Evolutionary conservation across 169 alveolate genomes (phyloP), one percentile per base, ranked within the genome.

Genomic region (Plasmodium inui): DNA sequence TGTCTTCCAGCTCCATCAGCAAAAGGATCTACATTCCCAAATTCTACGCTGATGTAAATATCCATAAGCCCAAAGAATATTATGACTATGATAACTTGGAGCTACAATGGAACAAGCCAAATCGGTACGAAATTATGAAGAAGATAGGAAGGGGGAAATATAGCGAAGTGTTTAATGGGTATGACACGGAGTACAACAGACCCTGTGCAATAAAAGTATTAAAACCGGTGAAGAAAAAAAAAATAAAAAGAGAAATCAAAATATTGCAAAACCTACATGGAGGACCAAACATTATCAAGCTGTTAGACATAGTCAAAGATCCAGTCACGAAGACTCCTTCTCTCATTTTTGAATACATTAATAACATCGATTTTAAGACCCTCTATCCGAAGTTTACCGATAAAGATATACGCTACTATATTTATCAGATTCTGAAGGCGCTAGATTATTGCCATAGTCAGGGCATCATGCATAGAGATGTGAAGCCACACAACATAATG

Each of bases 141-240:
- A 99, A 99, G 96, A 97, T 99, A 28, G 99, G 99, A n/a, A 95
- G 99, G 83, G 99, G 99, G 26, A 98, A 99, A 96, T 99, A 98
- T 96, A 98, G 99, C 91, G 99, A 98, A 93, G 99, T 99, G 44
- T 99, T 98, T 96, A 99, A 98, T 82, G 99, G 99, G 41, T 96
- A 96, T 41, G 95, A 96, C 81, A 78, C 92, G 19, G 92, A 94
- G 39, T 94, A 96, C n/a, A 95, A 97, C 82, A 96, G 97, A 82
- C 94, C 96, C 61, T 98, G 98, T 80, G 99, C 99, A n/a, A 97
- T 99, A 17, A 99, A 98, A 93, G 98, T 98, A 22, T 97, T 99
- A 50, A 99, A 98, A 95, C 99, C 99, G n/a, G 99, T 99, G 67
- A 98, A 98, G 96, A 98, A 99, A 96, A 97, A 97, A 95, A 99